Conservation (phyloP, 345 rosid genomes). For the Gossypium bickii region DNA sequence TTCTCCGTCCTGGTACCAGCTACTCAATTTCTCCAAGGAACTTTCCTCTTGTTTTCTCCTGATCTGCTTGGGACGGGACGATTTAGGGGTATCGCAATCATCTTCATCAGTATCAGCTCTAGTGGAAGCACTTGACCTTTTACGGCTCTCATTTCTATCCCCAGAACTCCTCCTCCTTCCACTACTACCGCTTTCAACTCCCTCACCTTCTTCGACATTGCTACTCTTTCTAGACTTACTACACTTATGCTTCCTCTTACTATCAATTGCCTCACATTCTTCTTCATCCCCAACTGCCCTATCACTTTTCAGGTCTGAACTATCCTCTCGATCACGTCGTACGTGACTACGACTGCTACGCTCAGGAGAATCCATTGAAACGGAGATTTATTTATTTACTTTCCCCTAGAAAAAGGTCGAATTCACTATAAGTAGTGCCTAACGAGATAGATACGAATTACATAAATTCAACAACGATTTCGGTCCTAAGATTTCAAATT, state of each 20-base stretch:
- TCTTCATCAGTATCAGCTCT: slow-evolving; percentile 61
- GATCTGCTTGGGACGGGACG: slow-evolving; percentile 42
- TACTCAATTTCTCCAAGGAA: slow-evolving; percentile 79
- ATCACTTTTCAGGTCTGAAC: slow-evolving; percentile 37
- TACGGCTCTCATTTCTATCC: slow-evolving; percentile 54
- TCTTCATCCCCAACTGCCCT: slow-evolving; percentile 22
- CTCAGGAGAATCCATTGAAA: slow-evolving; percentile 63
- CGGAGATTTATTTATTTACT: background rate
- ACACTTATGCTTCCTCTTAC: slow-evolving; percentile 56
- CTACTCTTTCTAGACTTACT: slow-evolving; percentile 53
- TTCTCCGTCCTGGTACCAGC: slow-evolving; percentile 93
- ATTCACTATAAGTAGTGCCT: background rate
- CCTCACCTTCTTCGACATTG: slow-evolving; percentile 55
- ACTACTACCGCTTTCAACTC: slow-evolving; percentile 39
- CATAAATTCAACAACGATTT: background rate
- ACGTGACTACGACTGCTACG: slow-evolving; percentile 34
- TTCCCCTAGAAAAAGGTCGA: background rate
- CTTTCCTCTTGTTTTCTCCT: slow-evolving; percentile 92
- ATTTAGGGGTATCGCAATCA: slow-evolving; percentile 51
- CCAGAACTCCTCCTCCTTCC: slow-evolving; percentile 56
- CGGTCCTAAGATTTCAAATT: background rate
- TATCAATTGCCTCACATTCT: slow-evolving; percentile 40
- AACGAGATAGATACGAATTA: background rate
- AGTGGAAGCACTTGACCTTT: slow-evolving; percentile 53
- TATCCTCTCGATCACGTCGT: slow-evolving; percentile 45